Base-by-base conservation (phyloP, 1,284 basidiomycete species). In the Tremellales sp. region DNA sequence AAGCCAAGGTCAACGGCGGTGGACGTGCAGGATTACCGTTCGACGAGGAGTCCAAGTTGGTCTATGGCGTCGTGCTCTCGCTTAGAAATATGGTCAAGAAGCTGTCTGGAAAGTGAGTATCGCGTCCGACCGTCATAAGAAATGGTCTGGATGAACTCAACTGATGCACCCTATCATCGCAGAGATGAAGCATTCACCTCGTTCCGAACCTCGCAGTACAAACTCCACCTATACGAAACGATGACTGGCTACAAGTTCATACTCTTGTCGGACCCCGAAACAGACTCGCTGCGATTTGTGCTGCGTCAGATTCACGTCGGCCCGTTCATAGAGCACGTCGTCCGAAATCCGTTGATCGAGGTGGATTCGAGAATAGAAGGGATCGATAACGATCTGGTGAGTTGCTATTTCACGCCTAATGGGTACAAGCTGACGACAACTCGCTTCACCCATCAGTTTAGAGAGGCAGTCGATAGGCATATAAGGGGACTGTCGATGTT, bases 41-140 rank as follows among this genome's bases (percentile, higher is more conserved):
- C 57, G 93, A 98, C 65, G 94, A 99, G 72, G 93, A 99, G 72
- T 85, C 87, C 2, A 99, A 99, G 71, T 80, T 98, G 45, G 92
- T 98, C 0, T 98, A 97, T 66, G 95, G 95, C 50, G 87, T 98
- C 36, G 80, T 98, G 16, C 77, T 97, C 45, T 94, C 90, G 6
- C 70, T 98, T 56, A 76, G 91, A 45, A 94, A 92, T 70, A 93
- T 98, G 89, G 79, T 93, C 65, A 93, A 86, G 76, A 97, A 95
- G 73, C 72, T 99, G 12, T 87, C 89, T 16, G 85, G 85, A 60
- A 80, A 82, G 89, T 89, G 63, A 63, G 75, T 72, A 10, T 28
- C 21, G 26, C 34, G 16, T n/a, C 29, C 9, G 31, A 24, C 28
- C 43, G 8, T 16, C 18, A 12, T 12, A 18, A 32, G 4, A 7